Conservation (phyloP, 73 alveolate species). For the Effrenium voratum region DNA sequence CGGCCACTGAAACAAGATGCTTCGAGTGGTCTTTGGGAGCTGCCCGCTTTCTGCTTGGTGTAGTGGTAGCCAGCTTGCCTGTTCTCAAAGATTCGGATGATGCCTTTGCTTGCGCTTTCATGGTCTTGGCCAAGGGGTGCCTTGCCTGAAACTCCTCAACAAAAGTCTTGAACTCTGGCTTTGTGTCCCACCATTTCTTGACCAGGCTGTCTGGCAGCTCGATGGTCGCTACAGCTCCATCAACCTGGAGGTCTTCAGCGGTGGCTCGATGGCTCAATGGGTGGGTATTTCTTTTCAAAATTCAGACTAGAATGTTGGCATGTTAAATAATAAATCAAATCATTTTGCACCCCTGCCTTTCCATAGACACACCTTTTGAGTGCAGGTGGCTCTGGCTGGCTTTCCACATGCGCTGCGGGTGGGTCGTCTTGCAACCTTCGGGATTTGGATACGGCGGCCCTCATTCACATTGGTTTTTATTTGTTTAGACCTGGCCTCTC, state of each 20-base stretch:
- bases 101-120: not conserved
- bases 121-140: not conserved
- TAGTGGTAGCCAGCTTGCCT: not conserved
- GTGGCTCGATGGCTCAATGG: not conserved
- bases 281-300: not conserved
- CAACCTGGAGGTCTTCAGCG: not conserved
- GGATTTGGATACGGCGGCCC: no score
- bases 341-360: not conserved
- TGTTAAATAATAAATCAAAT: not conserved
- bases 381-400: not conserved
- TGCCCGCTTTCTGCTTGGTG: not conserved
- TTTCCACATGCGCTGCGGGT: not conserved
- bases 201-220: not conserved
- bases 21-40: not conserved
- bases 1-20: not conserved
- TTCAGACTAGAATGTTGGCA: not conserved
- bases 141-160: not conserved
- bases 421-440: not conserved
- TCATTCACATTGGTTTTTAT: no score
- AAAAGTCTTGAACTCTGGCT: not conserved
- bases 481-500: constrained; percentile 1
- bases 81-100: not conserved
- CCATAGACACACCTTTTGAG: constrained; percentile 25
- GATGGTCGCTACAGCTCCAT: not conserved
- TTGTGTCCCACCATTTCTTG: not conserved